A percentile compares a stretch with the other conserved stretches of the same genome.
These are phyloP conservation scores for Nitzschia sp. DNA, from an alignment of 108 stramenopile species.

Conservation along the genomic window DNA sequence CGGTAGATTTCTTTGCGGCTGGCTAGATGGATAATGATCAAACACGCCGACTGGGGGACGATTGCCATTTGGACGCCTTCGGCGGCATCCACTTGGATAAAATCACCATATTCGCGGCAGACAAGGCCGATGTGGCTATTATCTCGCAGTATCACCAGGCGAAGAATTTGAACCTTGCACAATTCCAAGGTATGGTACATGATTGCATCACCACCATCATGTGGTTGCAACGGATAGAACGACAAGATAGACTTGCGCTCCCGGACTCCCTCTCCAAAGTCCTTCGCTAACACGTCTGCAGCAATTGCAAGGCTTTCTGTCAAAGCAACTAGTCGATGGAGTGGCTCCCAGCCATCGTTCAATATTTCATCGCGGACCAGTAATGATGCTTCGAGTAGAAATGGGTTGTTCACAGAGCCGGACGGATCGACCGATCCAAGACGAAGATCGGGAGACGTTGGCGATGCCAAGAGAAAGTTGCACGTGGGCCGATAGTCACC, in stretches of 20 bases:
- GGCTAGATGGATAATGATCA: conserved; percentile 1
- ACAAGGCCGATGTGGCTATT: background rate
- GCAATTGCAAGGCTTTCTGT: background rate
- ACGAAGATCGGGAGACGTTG: background rate
- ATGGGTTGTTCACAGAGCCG: background rate
- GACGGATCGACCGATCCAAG: background rate
- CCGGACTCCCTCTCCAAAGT: background rate
- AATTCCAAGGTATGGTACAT: background rate
- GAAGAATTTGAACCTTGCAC: background rate
- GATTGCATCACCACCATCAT: background rate
- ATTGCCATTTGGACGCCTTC: conserved; percentile 4
- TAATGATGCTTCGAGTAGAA: background rate
- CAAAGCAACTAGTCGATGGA: background rate
- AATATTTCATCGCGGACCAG: background rate
- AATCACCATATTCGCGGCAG: background rate
- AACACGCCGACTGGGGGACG: background rate
- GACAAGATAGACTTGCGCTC: background rate
- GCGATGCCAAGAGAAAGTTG: background rate
- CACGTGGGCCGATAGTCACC: background rate
- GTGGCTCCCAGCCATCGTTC: background rate
- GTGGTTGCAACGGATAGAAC: background rate
- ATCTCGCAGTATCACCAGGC: background rate
- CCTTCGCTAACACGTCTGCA: background rate
- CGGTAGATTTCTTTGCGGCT: conserved; percentile 9
- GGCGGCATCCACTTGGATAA: background rate